These are phyloP conservation scores for Blastocystis sp. DNA, from an alignment of 352 stramenopile genomes.

Conservation along the genomic window DNA sequence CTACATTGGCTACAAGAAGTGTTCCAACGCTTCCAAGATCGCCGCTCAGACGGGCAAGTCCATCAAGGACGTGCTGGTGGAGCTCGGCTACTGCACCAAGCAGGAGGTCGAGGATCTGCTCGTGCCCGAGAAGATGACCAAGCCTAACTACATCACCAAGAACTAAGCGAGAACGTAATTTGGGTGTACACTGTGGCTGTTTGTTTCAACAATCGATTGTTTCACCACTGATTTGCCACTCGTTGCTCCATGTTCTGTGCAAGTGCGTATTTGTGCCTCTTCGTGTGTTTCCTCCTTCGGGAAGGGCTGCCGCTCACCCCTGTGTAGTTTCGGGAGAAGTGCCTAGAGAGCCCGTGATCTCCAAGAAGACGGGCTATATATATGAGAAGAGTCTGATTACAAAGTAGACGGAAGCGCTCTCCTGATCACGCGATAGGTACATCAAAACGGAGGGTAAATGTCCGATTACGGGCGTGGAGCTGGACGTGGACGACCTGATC, in stretches of 20 bases:
- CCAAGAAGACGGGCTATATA: conserved; percentile 80
- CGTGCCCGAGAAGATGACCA: conserved; percentile 68
- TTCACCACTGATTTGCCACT: too few relatives aligned
- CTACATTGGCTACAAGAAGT: conserved; percentile 17
- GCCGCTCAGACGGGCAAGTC: conserved; percentile 64
- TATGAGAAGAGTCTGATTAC: conserved; percentile 83
- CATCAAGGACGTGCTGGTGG: conserved; percentile 57
- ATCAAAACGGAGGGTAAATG: conserved; percentile 73
- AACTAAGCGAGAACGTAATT: neutral
- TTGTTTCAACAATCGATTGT: too few relatives aligned
- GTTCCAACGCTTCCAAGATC: conserved; percentile 51
- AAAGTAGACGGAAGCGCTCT: conserved; percentile 76
- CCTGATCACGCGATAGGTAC: conserved; percentile 63
- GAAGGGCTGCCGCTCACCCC: neutral
- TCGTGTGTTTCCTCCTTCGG: neutral
- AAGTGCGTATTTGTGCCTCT: conserved; percentile 6
- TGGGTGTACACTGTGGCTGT: too few relatives aligned
- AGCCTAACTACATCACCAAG: conserved; percentile 63
- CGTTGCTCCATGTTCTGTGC: conserved; percentile 53
- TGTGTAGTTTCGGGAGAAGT: conserved; percentile 78
- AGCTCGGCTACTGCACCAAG: conserved; percentile 54
- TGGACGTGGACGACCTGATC: conserved; percentile 77
- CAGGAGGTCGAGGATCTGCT: conserved; percentile 66
- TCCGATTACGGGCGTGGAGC: conserved; percentile 77
- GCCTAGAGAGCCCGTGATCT: conserved; percentile 80